A percentile compares a stretch with the other conserved stretches of the same genome.
Conservation (phyloP, 140 eudicot genomes). For the Flaveria floridana region DNA sequence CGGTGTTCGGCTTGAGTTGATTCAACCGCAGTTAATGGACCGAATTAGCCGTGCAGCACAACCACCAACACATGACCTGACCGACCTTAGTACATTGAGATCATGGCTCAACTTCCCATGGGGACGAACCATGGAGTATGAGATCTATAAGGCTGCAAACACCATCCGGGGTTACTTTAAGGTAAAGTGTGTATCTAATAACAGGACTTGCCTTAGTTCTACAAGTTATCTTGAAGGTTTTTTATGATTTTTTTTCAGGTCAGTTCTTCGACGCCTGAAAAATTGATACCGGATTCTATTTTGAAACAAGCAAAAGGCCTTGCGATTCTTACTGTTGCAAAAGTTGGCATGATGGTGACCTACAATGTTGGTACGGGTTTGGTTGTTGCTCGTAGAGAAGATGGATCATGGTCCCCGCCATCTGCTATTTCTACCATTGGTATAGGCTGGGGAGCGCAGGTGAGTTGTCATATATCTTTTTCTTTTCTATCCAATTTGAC, state of each 20-base stretch:
- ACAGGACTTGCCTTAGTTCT: not conserved
- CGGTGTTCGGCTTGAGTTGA: conserved; percentile 53
- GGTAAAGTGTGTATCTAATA: conserved; percentile 29
- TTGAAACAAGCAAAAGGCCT: conserved; percentile 67
- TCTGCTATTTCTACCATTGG: conserved; percentile 70
- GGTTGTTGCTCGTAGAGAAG: conserved; percentile 65
- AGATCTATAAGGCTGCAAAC: conserved; percentile 67
- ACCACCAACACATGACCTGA: conserved; percentile 56
- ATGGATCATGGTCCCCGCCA: conserved; percentile 75
- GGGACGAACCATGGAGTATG: conserved; percentile 80
- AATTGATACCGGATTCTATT: conserved; percentile 58
- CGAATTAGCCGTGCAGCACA: conserved; percentile 66
- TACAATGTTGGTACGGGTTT: conserved; percentile 68
- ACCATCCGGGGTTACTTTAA: conserved; percentile 55
- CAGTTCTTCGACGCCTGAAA: conserved; percentile 57
- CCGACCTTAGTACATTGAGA: conserved; percentile 64
- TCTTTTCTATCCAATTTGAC: not conserved
- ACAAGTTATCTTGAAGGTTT: conserved; percentile 9
- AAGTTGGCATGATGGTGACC: conserved; percentile 67
- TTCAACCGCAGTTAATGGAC: conserved; percentile 54
- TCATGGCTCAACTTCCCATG: conserved; percentile 79
- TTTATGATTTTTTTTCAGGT: conserved; percentile 36
- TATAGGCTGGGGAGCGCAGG: conserved; percentile 83
- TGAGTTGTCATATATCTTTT: conserved; percentile 20
- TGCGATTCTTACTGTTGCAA: conserved; percentile 65